Evolutionary conservation across 805 yeast genomes (phyloP).

Genomic region (Metschnikowia picachoensis): DNA sequence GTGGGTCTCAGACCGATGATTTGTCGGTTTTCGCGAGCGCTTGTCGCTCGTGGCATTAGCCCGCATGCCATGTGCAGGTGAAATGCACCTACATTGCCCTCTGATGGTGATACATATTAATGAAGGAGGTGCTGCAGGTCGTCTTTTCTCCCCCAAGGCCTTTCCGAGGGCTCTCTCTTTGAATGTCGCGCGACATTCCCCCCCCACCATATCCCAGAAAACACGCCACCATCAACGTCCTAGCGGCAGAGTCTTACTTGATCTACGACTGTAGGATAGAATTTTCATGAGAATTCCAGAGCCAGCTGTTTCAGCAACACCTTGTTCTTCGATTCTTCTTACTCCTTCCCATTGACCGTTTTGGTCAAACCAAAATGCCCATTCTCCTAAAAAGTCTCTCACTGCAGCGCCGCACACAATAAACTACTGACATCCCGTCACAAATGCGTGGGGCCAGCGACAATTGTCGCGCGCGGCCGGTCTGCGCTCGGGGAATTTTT

Average conservation of each 20-base stretch:
- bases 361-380: not conserved
- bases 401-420: not conserved
- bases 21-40: constrained; percentile 5
- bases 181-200: constrained; percentile 10
- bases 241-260: too few relatives aligned
- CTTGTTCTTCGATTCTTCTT: too few relatives aligned
- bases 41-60: constrained; percentile 8
- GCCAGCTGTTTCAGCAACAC: too few relatives aligned
- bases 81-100: constrained; percentile 6
- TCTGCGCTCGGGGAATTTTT: not conserved
- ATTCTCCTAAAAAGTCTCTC: not conserved
- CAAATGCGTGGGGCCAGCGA: constrained; percentile 4
- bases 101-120: too few relatives aligned
- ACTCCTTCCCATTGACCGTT: too few relatives aligned
- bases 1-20: constrained; percentile 7
- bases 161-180: constrained; percentile 10
- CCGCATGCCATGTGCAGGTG: constrained; percentile 8
- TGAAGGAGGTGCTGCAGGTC: constrained; percentile 11
- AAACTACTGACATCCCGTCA: not conserved
- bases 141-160: constrained; percentile 1
- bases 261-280: too few relatives aligned
- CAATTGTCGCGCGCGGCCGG: constrained; percentile 6
- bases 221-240: not conserved
- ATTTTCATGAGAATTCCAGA: too few relatives aligned
- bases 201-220: not conserved